phyloP scores from a whole-genome alignment of 148 eudicot species.

The Rhododendron molle region DNA sequence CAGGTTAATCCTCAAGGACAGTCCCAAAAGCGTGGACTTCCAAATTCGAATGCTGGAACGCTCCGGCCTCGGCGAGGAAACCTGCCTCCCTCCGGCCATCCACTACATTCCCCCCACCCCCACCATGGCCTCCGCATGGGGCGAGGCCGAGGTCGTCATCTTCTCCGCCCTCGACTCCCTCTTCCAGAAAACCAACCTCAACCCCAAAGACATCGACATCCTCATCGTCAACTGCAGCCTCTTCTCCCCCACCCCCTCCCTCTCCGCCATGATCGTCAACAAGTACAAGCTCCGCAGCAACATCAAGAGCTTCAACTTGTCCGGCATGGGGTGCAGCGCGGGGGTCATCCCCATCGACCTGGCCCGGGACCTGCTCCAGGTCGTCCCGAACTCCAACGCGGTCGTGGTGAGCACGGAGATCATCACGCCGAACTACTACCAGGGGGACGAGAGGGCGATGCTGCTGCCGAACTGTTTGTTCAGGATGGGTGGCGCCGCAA shows the following conservation, averaged over 20 bases:
- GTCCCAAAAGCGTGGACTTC: constrained; percentile 42
- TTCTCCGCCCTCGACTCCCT: constrained; percentile 51
- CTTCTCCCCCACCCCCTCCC: constrained; percentile 66
- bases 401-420: constrained; percentile 70
- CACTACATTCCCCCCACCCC: constrained; percentile 73
- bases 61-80: constrained; percentile 50
- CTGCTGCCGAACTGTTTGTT: constrained; percentile 69
- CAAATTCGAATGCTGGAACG: constrained; percentile 49
- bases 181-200: constrained; percentile 38
- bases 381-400: constrained; percentile 55
- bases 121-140: constrained; percentile 62
- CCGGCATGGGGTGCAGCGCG: constrained; percentile 82
- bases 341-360: constrained; percentile 60
- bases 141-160: constrained; percentile 58
- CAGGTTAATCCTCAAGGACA: constrained; percentile 31
- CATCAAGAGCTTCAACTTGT: constrained; percentile 50
- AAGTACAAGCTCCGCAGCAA: constrained; percentile 64
- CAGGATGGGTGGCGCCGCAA: constrained; percentile 59
- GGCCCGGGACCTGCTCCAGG: constrained; percentile 68
- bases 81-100: constrained; percentile 52
- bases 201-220: constrained; percentile 47
- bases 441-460: constrained; percentile 71
- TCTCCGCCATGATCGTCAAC: constrained; percentile 71
- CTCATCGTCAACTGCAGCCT: constrained; percentile 56
- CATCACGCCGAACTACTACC: constrained; percentile 65